Evolutionary conservation across 176 grass and related monocot genomes (phyloP).

Genomic region (Hsuehochloa calcarea): DNA sequence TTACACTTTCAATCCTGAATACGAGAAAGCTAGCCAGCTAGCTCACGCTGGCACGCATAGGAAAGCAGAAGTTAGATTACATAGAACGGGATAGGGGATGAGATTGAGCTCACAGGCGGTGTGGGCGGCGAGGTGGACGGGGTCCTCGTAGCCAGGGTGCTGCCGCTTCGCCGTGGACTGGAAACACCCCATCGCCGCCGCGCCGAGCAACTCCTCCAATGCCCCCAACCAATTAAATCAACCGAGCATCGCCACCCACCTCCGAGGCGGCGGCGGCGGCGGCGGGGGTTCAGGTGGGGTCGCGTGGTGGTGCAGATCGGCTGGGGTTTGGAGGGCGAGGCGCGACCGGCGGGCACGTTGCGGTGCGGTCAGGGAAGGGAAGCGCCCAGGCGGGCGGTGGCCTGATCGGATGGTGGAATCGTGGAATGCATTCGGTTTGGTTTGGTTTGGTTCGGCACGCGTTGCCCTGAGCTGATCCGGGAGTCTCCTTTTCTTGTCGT

Average conservation of each 20-base stretch:
- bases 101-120: constrained; percentile 64
- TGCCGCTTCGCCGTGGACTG: constrained; percentile 57
- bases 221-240: neutral
- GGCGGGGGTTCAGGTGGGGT: no score
- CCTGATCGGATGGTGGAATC: neutral
- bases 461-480: neutral
- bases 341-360: neutral
- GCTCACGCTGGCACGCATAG: neutral
- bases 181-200: constrained; percentile 67
- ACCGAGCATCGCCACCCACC: neutral
- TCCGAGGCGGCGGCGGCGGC: neutral
- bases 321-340: neutral
- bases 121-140: constrained; percentile 69
- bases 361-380: neutral
- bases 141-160: constrained; percentile 85
- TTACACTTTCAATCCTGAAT: neutral
- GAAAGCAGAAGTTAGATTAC: neutral
- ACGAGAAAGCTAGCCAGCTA: neutral
- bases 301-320: neutral
- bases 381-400: neutral
- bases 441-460: neutral
- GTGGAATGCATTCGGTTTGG: neutral
- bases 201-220: neutral
- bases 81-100: neutral
- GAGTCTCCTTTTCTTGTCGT: neutral